phyloP scores from a whole-genome alignment of 2,329 filamentous ascomycete genomes.

The Orbilia oligospora region DNA sequence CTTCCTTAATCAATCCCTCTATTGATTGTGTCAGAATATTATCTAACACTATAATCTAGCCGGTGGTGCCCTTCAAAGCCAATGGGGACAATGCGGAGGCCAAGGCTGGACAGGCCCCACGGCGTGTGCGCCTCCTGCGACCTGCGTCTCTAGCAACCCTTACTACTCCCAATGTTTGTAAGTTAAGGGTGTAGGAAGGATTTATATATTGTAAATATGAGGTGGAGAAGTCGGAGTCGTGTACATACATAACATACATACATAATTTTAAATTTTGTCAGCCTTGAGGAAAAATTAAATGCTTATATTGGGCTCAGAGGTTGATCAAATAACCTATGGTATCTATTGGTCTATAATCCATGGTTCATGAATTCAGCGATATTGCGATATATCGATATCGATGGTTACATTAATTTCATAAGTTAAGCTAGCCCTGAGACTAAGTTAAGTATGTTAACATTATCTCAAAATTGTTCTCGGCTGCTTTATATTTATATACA shows the following conservation, averaged over 20 bases:
- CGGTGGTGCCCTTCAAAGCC: slow-evolving; percentile 36
- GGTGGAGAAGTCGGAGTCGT: not conserved
- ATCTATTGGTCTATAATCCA: too few species aligned
- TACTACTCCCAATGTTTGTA: slow-evolving; percentile 70
- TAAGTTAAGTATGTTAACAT: too few species aligned
- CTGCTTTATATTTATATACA: too few species aligned
- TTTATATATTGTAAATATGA: slow-evolving; percentile 12
- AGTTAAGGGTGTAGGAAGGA: slow-evolving; percentile 13
- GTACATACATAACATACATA: slow-evolving; percentile 26
- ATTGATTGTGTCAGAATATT: not conserved
- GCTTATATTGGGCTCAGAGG: not conserved
- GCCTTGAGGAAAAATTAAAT: not conserved
- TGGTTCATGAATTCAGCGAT: too few species aligned
- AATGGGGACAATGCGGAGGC: slow-evolving; percentile 69
- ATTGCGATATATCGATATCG: too few species aligned
- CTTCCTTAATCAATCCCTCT: slow-evolving; percentile 19
- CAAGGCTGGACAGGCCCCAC: slow-evolving; percentile 68
- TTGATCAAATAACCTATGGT: too few species aligned
- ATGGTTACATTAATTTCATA: too few species aligned
- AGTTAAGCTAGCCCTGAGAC: too few species aligned
- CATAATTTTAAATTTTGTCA: not conserved
- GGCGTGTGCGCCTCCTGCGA: slow-evolving; percentile 66
- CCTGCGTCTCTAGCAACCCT: slow-evolving; percentile 68
- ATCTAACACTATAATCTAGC: not conserved
- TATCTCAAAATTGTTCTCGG: too few species aligned